Evolutionary conservation across 2,329 filamentous ascomycete species (phyloP), one percentile per base, ranked within the genome.

Genomic region (Fusarium sulawesiense): DNA sequence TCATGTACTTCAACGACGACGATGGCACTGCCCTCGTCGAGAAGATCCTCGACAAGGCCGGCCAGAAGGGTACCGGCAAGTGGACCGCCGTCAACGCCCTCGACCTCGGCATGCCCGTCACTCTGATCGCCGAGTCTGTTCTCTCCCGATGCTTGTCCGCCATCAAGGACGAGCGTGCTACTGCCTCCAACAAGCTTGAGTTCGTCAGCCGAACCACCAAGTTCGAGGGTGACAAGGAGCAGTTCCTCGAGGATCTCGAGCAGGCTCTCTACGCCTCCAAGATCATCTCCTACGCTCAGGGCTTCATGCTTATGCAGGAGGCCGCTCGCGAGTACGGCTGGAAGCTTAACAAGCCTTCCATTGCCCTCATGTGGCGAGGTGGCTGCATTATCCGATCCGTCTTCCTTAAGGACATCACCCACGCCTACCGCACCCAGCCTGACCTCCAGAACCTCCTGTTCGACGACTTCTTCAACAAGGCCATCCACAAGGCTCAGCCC

Each of bases 331-430:
- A 98, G 83, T 99, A 97, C 87, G 84, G 85, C 76, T 99, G 96
- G 96, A 98, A 98, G 89, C 92, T 99, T 76, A 98, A 99, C 92
- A 98, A 98, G 92, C 96, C 96, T 73, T 97, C 97, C 77, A 99
- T 99, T 79, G 96, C 96, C 77, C 92, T 99, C 80, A 99, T 99
- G 96, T 99, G 96, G 96, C 93, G 96, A 82, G 96, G 96, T 86
- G 96, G 96, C 77, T 99, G 96, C 89, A 99, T 99, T 78, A 99
- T 99, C 86, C 95, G 96, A 83, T 98, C 96, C 74, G 96, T 99
- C 80, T 99, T 99, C 93, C 87, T 99, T 75, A 98, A 98, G 91
- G 95, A 99, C 83, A 99, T 99, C 85, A 99, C 96, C 77, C 91
- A 91, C 74, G 96, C 96, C 56, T 99, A 98, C 90, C 95, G 95